A percentile compares a stretch with the other conserved stretches of the same genome.
Evolutionary conservation across 23 red algal genomes (phyloP).

Genomic region (Rhodosorus marinus): DNA sequence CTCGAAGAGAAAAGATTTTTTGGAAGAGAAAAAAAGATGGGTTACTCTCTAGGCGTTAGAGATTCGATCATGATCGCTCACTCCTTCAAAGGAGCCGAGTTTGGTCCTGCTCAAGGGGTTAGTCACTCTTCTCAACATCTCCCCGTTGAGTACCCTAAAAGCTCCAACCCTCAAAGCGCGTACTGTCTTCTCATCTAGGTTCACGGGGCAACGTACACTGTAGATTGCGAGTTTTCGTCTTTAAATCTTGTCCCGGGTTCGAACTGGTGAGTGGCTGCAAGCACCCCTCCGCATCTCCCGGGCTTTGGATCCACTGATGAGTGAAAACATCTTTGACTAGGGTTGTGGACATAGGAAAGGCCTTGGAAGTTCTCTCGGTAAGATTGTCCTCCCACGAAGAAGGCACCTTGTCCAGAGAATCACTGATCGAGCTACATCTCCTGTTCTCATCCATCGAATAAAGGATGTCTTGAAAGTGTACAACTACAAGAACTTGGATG

Average conservation of each 20-base stretch:
- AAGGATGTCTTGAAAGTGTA: slow-evolving; percentile 36
- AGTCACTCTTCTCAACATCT: not conserved
- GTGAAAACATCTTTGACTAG: too few species aligned
- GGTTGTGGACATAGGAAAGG: slow-evolving; percentile 72
- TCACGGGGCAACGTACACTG: slow-evolving; percentile 65
- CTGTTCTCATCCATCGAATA: too few species aligned
- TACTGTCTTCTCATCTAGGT: slow-evolving; percentile 5
- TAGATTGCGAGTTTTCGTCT: slow-evolving; percentile 60
- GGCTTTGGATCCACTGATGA: too few species aligned
- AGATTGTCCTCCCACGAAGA: too few species aligned
- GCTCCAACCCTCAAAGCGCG: not conserved
- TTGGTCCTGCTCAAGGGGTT: slow-evolving; percentile 29
- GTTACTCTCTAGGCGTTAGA: slow-evolving; percentile 33
- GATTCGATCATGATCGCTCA: slow-evolving; percentile 87
- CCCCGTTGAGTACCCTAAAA: not conserved
- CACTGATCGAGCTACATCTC: too few species aligned
- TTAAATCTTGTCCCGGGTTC: slow-evolving; percentile 8
- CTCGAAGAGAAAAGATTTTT: too few species aligned
- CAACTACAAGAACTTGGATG: slow-evolving; percentile 86
- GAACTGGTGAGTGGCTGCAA: too few species aligned
- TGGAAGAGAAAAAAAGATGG: too few species aligned
- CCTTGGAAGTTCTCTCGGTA: slow-evolving; percentile 10
- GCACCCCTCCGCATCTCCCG: too few species aligned
- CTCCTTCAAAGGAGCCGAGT: slow-evolving; percentile 42
- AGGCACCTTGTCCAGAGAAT: too few species aligned